Percentiles rank a stretch among this genome's conserved stretches.
Evolutionary conservation across 192 early-diverging fungal genomes (phyloP).

Genomic region (Geranomyces michiganensis): DNA sequence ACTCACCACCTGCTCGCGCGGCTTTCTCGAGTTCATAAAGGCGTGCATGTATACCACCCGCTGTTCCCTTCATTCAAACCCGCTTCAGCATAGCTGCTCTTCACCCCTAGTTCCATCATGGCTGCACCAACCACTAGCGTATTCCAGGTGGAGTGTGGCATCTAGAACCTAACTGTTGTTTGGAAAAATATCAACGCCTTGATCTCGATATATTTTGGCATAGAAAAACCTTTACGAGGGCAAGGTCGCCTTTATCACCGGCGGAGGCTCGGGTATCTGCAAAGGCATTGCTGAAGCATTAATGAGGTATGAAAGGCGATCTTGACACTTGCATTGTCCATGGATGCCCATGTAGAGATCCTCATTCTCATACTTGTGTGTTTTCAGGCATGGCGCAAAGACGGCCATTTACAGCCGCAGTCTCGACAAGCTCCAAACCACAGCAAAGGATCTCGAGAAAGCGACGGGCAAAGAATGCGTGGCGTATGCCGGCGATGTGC

Average conservation of each 20-base stretch:
- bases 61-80: too few relatives aligned
- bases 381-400: conserved; percentile 46
- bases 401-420: conserved; percentile 68
- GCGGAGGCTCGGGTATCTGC: conserved; percentile 73
- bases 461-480: conserved; percentile 51
- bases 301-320: conserved; percentile 44
- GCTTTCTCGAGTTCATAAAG: too few relatives aligned
- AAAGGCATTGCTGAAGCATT: conserved; percentile 68
- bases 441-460: conserved; percentile 63
- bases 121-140: conserved; percentile 5
- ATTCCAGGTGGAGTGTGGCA: not conserved
- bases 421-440: conserved; percentile 65
- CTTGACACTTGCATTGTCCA: too few relatives aligned
- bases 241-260: conserved; percentile 69
- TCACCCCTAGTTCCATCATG: not conserved
- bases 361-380: too few relatives aligned
- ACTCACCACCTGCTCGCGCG: too few relatives aligned
- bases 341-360: too few relatives aligned
- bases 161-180: not conserved
- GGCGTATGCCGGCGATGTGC: conserved; percentile 66
- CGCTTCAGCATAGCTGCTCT: too few relatives aligned
- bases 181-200: too few relatives aligned
- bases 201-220: too few relatives aligned
- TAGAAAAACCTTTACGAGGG: conserved; percentile 37
- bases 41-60: too few relatives aligned